Evolutionary conservation across 768 basidiomycete genomes (phyloP).

Genomic region (Mrakia frigida): DNA sequence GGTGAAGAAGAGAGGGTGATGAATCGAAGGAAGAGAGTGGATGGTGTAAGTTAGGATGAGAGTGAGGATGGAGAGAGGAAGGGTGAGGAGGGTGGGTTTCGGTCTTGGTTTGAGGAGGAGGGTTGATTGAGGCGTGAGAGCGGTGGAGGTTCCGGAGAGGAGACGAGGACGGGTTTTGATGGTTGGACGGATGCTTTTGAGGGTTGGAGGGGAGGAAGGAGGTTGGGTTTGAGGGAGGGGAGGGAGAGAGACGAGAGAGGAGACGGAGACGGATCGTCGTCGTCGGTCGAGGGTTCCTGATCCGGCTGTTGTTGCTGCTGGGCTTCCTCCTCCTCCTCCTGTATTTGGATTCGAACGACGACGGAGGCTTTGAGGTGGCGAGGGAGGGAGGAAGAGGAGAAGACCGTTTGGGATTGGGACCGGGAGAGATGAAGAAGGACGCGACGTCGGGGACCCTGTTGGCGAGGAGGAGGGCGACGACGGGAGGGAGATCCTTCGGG

Average conservation of each 20-base stretch:
- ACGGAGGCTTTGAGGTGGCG: neutral
- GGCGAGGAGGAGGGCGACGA: neutral
- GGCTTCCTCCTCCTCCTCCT: no score
- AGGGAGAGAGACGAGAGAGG: neutral
- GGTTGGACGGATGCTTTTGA: neutral
- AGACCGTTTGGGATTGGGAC: neutral
- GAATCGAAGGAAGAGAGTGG: neutral
- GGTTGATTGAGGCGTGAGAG: neutral
- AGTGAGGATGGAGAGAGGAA: neutral
- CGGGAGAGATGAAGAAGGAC: neutral
- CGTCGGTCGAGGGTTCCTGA: neutral
- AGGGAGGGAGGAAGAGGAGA: neutral
- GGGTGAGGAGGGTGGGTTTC: neutral
- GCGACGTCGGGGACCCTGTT: no score
- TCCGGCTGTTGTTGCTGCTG: neutral
- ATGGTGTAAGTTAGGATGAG: slow-evolving; percentile 2
- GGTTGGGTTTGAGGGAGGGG: neutral
- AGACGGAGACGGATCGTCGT: neutral
- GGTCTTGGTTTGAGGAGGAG: neutral
- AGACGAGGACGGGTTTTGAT: neutral
- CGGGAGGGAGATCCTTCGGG: neutral
- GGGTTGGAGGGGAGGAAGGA: neutral
- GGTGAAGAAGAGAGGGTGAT: neutral
- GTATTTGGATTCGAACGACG: neutral
- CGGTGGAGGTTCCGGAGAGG: neutral